Evolutionary conservation across 768 basidiomycete genomes (phyloP).

Genomic region (Lactarius vividus): DNA sequence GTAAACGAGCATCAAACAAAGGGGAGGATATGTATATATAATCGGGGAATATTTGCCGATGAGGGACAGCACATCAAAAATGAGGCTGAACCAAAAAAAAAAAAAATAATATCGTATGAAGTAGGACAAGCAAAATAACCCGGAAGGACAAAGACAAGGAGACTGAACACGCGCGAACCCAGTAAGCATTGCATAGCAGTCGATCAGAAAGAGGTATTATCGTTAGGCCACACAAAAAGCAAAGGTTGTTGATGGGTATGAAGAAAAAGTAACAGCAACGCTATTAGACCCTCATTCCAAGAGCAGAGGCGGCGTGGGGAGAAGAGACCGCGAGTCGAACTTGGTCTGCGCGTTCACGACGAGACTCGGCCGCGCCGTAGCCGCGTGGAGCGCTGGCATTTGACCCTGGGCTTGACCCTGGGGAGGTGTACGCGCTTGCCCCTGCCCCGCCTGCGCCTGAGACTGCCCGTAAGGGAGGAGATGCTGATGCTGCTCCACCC

Average conservation of each 20-base stretch:
- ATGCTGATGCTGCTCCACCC: constrained; percentile 17
- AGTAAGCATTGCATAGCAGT: constrained; percentile 9
- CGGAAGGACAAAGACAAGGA: not conserved
- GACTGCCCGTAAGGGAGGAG: constrained; percentile 24
- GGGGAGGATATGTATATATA: not conserved
- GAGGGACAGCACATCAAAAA: not conserved
- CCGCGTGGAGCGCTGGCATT: constrained; percentile 25
- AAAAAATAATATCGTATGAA: constrained; percentile 2
- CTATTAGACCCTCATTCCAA: constrained; percentile 24
- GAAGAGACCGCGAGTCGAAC: constrained; percentile 26
- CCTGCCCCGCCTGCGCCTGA: constrained; percentile 17
- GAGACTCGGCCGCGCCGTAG: constrained; percentile 20
- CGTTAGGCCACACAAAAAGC: not conserved
- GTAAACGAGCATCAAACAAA: constrained; percentile 2
- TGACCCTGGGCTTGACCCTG: constrained; percentile 24
- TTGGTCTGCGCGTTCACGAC: constrained; percentile 24
- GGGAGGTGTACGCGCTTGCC: constrained; percentile 20
- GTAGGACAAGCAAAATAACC: constrained; percentile 7
- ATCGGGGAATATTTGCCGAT: constrained; percentile 3
- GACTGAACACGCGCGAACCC: constrained; percentile 11
- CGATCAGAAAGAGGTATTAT: constrained; percentile 14
- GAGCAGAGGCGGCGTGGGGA: constrained; percentile 27
- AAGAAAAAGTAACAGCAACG: too few relatives aligned
- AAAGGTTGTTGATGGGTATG: not conserved
- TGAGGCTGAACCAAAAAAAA: not conserved